Evolutionary conservation across 805 yeast species (phyloP).

Genomic region (Cyberlindnera meyerae): DNA sequence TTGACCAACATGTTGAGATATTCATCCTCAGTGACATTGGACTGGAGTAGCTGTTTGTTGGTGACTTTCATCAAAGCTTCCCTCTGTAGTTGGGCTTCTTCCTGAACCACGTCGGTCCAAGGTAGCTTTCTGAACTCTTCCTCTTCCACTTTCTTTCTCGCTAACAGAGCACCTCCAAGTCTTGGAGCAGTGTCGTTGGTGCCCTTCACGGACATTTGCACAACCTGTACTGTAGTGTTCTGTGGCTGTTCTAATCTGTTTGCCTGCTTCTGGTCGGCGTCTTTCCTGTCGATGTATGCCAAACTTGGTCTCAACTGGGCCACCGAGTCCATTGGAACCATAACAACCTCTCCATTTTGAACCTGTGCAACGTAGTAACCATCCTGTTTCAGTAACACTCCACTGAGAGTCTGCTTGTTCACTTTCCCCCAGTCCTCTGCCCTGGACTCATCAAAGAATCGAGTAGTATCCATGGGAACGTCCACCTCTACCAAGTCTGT

Average conservation of each 20-base stretch:
- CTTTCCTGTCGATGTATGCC: constrained; percentile 64
- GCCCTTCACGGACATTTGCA: constrained; percentile 72
- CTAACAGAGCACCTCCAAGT: constrained; percentile 63
- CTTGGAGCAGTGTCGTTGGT: constrained; percentile 53
- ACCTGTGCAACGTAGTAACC: constrained; percentile 48
- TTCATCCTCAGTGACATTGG: constrained; percentile 27
- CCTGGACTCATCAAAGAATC: constrained; percentile 62
- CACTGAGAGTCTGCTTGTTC: constrained; percentile 58
- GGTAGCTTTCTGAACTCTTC: constrained; percentile 42
- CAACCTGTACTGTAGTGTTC: constrained; percentile 50
- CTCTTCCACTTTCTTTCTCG: constrained; percentile 59
- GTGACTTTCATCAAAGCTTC: constrained; percentile 24
- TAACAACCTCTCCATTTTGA: constrained; percentile 47
- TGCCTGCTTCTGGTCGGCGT: constrained; percentile 40
- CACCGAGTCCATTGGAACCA: constrained; percentile 61
- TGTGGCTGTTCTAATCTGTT: constrained; percentile 30
- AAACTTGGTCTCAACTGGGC: constrained; percentile 82
- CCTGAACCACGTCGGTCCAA: constrained; percentile 41
- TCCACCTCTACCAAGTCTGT: constrained; percentile 69
- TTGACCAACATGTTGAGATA: constrained; percentile 29
- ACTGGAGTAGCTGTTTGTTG: constrained; percentile 19
- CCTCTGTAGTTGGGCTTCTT: constrained; percentile 25
- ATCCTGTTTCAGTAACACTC: constrained; percentile 54
- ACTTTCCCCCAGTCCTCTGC: constrained; percentile 62
- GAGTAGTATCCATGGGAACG: constrained; percentile 63